A percentile compares a stretch with the other conserved stretches of the same genome.
Conservation (phyloP, 441 rosid genomes). For the Brassica balearica region DNA sequence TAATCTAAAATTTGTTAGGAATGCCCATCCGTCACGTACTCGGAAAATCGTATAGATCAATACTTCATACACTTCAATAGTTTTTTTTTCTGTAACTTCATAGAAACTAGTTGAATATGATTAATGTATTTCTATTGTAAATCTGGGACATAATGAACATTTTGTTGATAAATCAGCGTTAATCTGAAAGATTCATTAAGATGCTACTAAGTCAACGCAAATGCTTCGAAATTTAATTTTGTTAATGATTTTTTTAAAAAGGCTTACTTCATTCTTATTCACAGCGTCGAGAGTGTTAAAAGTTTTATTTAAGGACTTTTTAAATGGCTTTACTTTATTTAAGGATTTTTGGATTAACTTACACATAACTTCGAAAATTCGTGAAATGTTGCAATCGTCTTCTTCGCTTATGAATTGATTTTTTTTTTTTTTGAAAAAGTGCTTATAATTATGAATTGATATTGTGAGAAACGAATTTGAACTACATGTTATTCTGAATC, state of each 20-base stretch:
- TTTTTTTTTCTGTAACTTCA: background rate
- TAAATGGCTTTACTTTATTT: too few species aligned
- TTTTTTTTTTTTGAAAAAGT: too few species aligned
- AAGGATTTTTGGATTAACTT: background rate
- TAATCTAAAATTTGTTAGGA: constrained; percentile 27
- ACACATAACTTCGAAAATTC: background rate
- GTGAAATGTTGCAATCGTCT: background rate
- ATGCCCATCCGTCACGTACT: constrained; percentile 36
- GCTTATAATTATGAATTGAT: background rate
- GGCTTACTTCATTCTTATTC: too few species aligned
- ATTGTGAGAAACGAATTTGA: background rate
- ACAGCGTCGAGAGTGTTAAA: too few species aligned
- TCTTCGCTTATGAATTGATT: background rate
- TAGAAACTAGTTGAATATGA: background rate
- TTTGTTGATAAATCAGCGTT: background rate
- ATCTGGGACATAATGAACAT: background rate
- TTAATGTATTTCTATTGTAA: background rate
- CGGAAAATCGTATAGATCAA: constrained; percentile 24
- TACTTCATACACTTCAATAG: background rate
- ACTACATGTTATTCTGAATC: background rate
- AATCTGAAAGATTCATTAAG: background rate
- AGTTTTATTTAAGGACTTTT: too few species aligned
- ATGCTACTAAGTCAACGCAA: background rate
- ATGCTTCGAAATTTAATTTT: background rate
- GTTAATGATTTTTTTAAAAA: too few species aligned